Evolutionary conservation across 1,284 basidiomycete genomes (phyloP).

Genomic region (Stygiomarasmius scandens): DNA sequence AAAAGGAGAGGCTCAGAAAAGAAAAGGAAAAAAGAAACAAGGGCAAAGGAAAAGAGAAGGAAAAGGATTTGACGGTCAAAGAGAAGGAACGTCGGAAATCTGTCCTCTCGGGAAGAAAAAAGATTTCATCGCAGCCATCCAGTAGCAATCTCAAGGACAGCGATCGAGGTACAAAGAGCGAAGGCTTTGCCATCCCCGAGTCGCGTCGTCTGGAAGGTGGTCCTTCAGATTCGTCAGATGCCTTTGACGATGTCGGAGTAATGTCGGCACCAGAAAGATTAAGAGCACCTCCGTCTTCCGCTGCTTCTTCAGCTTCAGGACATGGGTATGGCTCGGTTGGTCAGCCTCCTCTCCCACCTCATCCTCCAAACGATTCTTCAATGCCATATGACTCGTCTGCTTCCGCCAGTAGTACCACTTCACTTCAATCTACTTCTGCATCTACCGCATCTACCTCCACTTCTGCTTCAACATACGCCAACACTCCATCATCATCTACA

Average conservation of each 20-base stretch:
- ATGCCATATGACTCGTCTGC: conserved; percentile 4
- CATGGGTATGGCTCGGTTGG: background rate
- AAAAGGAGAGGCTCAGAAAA: conserved; percentile 24
- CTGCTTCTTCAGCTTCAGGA: background rate
- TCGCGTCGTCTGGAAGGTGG: background rate
- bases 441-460: conserved; percentile 4
- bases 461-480: background rate
- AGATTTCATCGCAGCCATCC: background rate
- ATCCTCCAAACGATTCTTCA: background rate
- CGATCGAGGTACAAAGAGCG: background rate
- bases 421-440: background rate
- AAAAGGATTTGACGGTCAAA: conserved; percentile 1
- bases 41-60: conserved; percentile 8
- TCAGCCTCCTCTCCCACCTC: background rate
- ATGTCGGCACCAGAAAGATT: background rate
- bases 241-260: background rate
- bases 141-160: background rate
- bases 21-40: conserved; percentile 27
- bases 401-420: background rate
- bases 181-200: background rate
- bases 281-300: background rate
- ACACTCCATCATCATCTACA: background rate
- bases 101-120: background rate
- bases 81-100: conserved; percentile 16
- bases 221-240: background rate